Percentiles rank a stretch among this genome's conserved stretches.
phyloP scores from a whole-genome alignment of 2,329 filamentous ascomycete species.

The Daldinia eschscholtzii region DNA sequence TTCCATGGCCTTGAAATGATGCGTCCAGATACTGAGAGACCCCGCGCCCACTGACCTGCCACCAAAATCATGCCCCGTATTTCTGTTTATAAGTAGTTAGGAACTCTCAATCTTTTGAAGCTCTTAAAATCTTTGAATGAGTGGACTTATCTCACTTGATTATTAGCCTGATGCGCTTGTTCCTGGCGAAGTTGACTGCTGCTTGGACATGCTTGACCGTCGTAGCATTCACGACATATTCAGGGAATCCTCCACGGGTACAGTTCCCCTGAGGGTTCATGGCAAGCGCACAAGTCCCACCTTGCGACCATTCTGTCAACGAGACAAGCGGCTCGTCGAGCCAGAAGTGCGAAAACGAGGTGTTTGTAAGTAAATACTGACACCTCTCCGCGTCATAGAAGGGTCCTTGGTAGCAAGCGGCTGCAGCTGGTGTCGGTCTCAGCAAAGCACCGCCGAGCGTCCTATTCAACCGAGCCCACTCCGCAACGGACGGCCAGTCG shows the following conservation, averaged over 20 bases:
- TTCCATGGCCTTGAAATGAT: conserved; percentile 59
- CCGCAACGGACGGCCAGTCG: conserved; percentile 45
- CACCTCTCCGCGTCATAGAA: conserved; percentile 47
- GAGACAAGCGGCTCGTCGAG: conserved; percentile 53
- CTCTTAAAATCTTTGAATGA: conserved; percentile 28
- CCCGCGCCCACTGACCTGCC: conserved; percentile 62
- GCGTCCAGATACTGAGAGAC: conserved; percentile 63
- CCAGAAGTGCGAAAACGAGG: conserved; percentile 49
- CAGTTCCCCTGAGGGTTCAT: conserved; percentile 49
- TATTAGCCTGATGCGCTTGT: conserved; percentile 53
- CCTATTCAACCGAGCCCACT: conserved; percentile 49
- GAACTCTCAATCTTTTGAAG: conserved; percentile 45
- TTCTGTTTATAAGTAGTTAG: conserved; percentile 57
- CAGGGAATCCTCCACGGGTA: conserved; percentile 53
- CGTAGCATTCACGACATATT: conserved; percentile 56
- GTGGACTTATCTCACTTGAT: conserved; percentile 50
- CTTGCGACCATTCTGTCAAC: conserved; percentile 52
- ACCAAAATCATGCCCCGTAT: conserved; percentile 62
- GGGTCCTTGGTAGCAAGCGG: conserved; percentile 51
- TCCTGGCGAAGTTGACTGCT: conserved; percentile 53
- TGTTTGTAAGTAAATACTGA: conserved; percentile 44
- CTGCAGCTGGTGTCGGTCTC: conserved; percentile 49
- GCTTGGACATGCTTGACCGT: conserved; percentile 54
- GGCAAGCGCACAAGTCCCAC: conserved; percentile 51
- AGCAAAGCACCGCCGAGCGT: conserved; percentile 50